A percentile compares a stretch with the other conserved stretches of the same genome.
Conservation (phyloP, 1,284 basidiomycete species). For the Thecaphora frezii region DNA sequence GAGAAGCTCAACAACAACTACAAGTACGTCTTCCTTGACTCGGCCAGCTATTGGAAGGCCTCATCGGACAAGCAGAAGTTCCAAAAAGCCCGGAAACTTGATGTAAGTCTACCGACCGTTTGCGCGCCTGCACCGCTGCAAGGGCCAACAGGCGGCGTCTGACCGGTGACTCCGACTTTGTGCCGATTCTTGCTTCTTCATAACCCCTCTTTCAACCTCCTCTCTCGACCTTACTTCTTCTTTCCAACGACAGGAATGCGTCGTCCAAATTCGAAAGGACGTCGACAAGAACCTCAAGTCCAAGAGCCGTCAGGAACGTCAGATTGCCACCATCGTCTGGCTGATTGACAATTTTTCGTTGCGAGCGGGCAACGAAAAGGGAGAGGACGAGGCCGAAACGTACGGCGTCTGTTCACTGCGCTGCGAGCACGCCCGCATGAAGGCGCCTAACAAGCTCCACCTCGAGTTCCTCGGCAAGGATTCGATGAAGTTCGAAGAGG, state of each 20-base stretch:
- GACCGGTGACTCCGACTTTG: too few relatives aligned
- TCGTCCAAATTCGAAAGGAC: constrained; percentile 50
- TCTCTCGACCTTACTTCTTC: too few relatives aligned
- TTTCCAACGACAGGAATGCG: constrained; percentile 25
- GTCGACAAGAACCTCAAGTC: constrained; percentile 52
- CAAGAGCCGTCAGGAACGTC: constrained; percentile 50
- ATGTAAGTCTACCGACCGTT: too few relatives aligned
- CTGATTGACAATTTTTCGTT: constrained; percentile 58
- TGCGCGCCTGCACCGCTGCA: too few relatives aligned
- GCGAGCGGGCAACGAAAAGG: constrained; percentile 59
- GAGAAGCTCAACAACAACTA: constrained; percentile 56
- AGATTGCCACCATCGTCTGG: constrained; percentile 58
- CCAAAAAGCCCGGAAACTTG: constrained; percentile 56
- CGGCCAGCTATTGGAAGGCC: constrained; percentile 56
- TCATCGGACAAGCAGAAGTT: constrained; percentile 57
- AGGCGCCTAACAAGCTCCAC: constrained; percentile 49
- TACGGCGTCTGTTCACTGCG: constrained; percentile 58
- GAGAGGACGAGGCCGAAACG: constrained; percentile 58
- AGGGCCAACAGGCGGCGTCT: too few relatives aligned
- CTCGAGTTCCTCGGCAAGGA: constrained; percentile 58
- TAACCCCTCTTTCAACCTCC: too few relatives aligned
- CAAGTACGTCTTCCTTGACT: constrained; percentile 59
- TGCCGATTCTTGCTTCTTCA: too few relatives aligned
- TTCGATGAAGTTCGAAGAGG: constrained; percentile 58
- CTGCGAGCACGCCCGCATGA: constrained; percentile 53